Base-by-base conservation (phyloP, 2,329 filamentous ascomycete genomes). In the Claviceps cyperi region DNA sequence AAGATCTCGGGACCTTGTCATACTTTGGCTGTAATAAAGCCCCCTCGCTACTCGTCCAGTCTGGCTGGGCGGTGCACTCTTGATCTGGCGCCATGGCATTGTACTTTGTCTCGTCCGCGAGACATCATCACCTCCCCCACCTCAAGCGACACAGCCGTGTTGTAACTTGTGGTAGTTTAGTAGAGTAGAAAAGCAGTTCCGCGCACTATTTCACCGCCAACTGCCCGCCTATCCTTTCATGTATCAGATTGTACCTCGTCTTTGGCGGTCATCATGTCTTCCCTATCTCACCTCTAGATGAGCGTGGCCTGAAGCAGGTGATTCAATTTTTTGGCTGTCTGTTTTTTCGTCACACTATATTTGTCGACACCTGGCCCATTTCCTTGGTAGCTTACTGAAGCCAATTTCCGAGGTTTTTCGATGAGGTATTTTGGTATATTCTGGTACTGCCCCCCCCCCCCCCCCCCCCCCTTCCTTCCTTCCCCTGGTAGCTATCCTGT, bases 281-380 rank as follows among this genome's bases (percentile, higher is more conserved):
- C 64, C 58, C 58, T 60, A 59, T 64, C 59, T 58, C 56, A 58
- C 57, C 60, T 66, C 57, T 57, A 53, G 57, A 58, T 58, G 59
- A 56, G 52, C 58, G 59, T 64, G 61, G 64, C 57, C 62, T 56
- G 64, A 65, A 63, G 57, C 24, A 61, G 56, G 53, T 62, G 62
- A 59, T 63, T 63, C 61, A 65, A 57, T 61, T 66, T 57, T 57
- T 61, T 59, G 53, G 60, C 57, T 58, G 60, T 58, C 53, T 60
- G 59, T 62, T 58, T 64, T 61, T 58, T 5, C 58, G 64, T 66
- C 57, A 59, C 59, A 65, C 65, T 64, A 43, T 21, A 54, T 55
- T 56, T 55, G 49, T 58, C 51, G 54, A 57, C 57, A 60, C 60
- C 57, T 59, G 56, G 56, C 56, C 58, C 56, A 54, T 48, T 17